Evolutionary conservation across 352 stramenopile genomes (phyloP).

Genomic region (Pythium dissimile): DNA sequence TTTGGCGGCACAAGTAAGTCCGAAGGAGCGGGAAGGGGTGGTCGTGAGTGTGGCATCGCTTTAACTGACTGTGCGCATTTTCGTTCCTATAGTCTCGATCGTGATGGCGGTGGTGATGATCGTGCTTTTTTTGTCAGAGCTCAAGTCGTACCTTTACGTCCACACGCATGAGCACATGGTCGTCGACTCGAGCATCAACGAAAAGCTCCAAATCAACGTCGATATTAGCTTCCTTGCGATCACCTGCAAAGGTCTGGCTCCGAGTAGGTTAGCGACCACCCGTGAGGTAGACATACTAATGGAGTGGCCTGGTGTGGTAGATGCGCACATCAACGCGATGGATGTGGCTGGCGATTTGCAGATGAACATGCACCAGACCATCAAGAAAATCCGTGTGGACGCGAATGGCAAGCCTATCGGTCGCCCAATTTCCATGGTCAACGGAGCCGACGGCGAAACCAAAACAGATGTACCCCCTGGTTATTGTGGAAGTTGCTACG

Average conservation of each 20-base stretch:
- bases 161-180: conserved; percentile 92
- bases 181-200: conserved; percentile 93
- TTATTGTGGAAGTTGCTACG: conserved; percentile 97
- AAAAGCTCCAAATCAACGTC: conserved; percentile 95
- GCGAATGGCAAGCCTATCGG: conserved; percentile 65
- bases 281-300: not conserved
- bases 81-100: conserved; percentile 53
- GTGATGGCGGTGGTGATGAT: conserved; percentile 83
- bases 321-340: conserved; percentile 98
- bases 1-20: conserved; percentile 72
- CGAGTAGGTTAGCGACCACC: not conserved
- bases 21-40: not conserved
- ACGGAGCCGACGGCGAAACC: conserved; percentile 27
- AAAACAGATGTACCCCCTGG: conserved; percentile 56
- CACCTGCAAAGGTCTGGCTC: conserved; percentile 78
- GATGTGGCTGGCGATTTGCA: conserved; percentile 98
- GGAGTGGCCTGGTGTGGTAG: conserved; percentile 18
- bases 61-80: not conserved
- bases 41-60: not conserved
- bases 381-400: conserved; percentile 92
- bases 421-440: conserved; percentile 40
- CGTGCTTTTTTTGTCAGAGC: conserved; percentile 91
- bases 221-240: conserved; percentile 98
- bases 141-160: conserved; percentile 74
- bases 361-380: conserved; percentile 94